These are phyloP conservation scores for Yarrowia yakushimensis DNA, from an alignment of 805 yeast species.

Conservation along the genomic window DNA sequence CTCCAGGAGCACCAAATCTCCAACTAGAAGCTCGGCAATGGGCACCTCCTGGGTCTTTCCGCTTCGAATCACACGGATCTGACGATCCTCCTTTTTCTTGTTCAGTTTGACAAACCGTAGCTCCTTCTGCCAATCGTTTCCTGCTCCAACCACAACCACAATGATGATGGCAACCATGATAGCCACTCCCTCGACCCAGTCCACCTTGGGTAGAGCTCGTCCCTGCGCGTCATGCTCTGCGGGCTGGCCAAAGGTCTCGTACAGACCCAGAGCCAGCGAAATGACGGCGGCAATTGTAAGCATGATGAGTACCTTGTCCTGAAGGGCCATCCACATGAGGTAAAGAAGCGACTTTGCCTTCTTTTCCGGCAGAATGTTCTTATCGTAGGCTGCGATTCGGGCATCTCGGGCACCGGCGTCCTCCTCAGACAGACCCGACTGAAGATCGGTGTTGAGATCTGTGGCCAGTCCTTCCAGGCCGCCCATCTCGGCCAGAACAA, in stretches of 20 bases:
- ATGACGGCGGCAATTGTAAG: slow-evolving; percentile 82
- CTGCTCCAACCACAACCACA: slow-evolving; percentile 90
- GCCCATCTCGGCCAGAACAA: slow-evolving; percentile 40
- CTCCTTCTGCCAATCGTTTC: slow-evolving; percentile 96
- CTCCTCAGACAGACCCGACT: slow-evolving; percentile 35
- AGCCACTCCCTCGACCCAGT: slow-evolving; percentile 99
- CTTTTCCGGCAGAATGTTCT: slow-evolving; percentile 67
- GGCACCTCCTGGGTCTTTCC: slow-evolving; percentile 67
- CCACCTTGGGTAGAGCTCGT: slow-evolving; percentile 71
- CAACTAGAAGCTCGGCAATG: slow-evolving; percentile 74
- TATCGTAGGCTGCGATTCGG: slow-evolving; percentile 57
- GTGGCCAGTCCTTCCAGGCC: slow-evolving; percentile 38
- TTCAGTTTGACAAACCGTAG: slow-evolving; percentile 85
- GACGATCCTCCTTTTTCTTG: slow-evolving; percentile 81
- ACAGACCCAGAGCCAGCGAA: slow-evolving; percentile 84
- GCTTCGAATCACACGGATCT: slow-evolving; percentile 68
- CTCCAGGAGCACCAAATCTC: slow-evolving; percentile 76
- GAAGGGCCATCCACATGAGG: slow-evolving; percentile 77
- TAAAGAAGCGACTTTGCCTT: slow-evolving; percentile 62
- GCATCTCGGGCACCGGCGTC: slow-evolving; percentile 27
- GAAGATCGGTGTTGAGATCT: slow-evolving; percentile 36
- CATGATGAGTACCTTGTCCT: slow-evolving; percentile 85
- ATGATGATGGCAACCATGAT: slow-evolving; percentile 86
- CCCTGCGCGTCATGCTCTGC: slow-evolving; percentile 77
- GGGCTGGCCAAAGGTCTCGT: slow-evolving; percentile 86